phyloP scores from a whole-genome alignment of 495 filamentous ascomycete species.

The Tuber borchii region DNA sequence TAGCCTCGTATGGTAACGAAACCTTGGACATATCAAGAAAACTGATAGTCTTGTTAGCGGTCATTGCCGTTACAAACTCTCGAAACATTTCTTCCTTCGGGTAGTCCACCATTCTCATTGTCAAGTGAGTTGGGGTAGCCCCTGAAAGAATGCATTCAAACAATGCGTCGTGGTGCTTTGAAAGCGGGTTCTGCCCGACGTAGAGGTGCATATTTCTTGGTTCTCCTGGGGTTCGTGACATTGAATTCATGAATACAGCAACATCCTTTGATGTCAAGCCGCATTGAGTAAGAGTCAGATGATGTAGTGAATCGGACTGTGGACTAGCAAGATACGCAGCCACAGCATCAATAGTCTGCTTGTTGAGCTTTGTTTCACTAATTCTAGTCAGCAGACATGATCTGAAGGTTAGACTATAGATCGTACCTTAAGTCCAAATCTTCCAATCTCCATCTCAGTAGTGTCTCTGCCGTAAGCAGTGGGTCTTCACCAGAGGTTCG shows the following conservation, averaged over 20 bases:
- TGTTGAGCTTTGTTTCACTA: slow-evolving; percentile 48
- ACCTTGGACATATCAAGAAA: slow-evolving; percentile 84
- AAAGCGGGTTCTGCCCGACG: slow-evolving; percentile 75
- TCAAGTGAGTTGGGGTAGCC: slow-evolving; percentile 63
- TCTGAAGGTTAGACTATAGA: neutral
- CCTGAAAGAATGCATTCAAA: slow-evolving; percentile 60
- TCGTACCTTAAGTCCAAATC: slow-evolving; percentile 50
- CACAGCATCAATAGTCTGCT: slow-evolving; percentile 55
- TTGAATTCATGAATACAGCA: slow-evolving; percentile 69
- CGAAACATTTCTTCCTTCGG: slow-evolving; percentile 52
- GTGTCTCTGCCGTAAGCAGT: slow-evolving; percentile 58
- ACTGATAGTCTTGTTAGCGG: slow-evolving; percentile 63
- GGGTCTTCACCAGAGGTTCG: slow-evolving; percentile 58
- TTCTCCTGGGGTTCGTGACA: slow-evolving; percentile 50
- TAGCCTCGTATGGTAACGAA: slow-evolving; percentile 71
- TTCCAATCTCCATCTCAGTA: slow-evolving; percentile 68
- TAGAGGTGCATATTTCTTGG: slow-evolving; percentile 66
- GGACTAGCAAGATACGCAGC: slow-evolving; percentile 57
- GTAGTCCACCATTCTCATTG: slow-evolving; percentile 82
- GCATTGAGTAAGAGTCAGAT: slow-evolving; percentile 70
- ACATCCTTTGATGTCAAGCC: slow-evolving; percentile 70
- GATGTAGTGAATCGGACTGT: slow-evolving; percentile 59
- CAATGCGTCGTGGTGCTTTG: slow-evolving; percentile 62
- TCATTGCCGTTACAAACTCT: slow-evolving; percentile 63
- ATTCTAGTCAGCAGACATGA: slow-evolving; percentile 8